Percentiles rank a stretch among this genome's conserved stretches.
Evolutionary conservation across 305 asterid genomes (phyloP).

Genomic region (Andrographis paniculata): DNA sequence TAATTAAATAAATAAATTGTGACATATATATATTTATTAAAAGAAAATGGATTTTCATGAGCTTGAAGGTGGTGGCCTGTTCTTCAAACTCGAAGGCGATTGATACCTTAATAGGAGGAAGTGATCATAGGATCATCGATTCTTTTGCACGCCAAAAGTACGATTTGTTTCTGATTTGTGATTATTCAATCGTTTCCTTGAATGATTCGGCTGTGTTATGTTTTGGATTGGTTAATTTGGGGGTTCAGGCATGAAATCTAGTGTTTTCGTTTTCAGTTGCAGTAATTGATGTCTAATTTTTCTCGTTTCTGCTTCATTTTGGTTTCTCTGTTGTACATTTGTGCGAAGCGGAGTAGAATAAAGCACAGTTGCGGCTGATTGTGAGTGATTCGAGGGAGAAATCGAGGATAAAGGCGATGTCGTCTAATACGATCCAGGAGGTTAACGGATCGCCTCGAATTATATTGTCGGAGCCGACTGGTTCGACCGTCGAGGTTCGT

Average conservation of each 20-base stretch:
- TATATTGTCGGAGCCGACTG: conserved; percentile 41
- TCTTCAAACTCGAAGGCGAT: conserved; percentile 1
- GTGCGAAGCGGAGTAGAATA: conserved; percentile 11
- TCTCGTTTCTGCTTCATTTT: conserved; percentile 7
- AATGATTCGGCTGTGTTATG: background rate
- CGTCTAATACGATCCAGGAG: conserved; percentile 27
- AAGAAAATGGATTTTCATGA: conserved; percentile 2
- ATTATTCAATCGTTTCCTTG: background rate
- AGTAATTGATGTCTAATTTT: conserved; percentile 10
- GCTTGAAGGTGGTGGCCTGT: conserved; percentile 11
- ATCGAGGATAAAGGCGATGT: conserved; percentile 22
- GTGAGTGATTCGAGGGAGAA: conserved; percentile 14
- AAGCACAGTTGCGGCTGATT: conserved; percentile 1
- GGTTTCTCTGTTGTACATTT: conserved; percentile 2
- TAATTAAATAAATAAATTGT: too few species aligned
- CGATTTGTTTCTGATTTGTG: background rate
- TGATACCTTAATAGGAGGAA: background rate
- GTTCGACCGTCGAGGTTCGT: conserved; percentile 58
- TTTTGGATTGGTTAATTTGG: conserved; percentile 1
- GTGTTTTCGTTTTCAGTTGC: background rate
- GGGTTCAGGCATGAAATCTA: conserved; percentile 8
- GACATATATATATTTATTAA: background rate
- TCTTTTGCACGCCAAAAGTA: conserved; percentile 2
- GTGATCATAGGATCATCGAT: conserved; percentile 12
- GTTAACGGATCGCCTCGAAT: conserved; percentile 40